Conservation (phyloP, 2,329 filamentous ascomycete species). For the Phyllosticta paracitricarpa region DNA sequence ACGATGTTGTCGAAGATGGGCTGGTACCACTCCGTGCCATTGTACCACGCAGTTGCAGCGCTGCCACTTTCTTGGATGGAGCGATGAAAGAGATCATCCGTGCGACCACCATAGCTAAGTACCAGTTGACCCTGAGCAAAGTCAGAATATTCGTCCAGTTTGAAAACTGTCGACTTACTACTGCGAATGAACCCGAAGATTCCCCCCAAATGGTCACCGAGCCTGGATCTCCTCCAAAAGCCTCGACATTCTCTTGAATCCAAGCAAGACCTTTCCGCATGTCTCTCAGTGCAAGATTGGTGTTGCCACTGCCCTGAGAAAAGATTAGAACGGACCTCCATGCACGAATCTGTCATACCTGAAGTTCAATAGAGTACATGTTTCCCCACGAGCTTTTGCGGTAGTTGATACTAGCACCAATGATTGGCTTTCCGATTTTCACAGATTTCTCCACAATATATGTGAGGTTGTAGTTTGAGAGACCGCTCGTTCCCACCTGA, state of each 20-base stretch:
- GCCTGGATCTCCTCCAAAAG: conserved; percentile 2
- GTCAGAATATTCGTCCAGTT: not conserved
- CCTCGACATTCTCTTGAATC: conserved; percentile 8
- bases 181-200: conserved; percentile 6
- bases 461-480: conserved; percentile 9
- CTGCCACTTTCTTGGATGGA: conserved; percentile 29
- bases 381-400: conserved; percentile 16
- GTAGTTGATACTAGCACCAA: conserved; percentile 36
- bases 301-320: not conserved
- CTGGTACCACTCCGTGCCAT: conserved; percentile 24
- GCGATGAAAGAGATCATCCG: conserved; percentile 26
- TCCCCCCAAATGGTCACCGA: conserved; percentile 9
- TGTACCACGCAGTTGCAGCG: conserved; percentile 30
- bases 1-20: conserved; percentile 19
- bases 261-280: conserved; percentile 5
- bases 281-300: conserved; percentile 5
- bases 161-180: not conserved
- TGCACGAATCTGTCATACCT: not conserved
- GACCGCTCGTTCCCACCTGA: conserved; percentile 5
- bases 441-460: conserved; percentile 23
- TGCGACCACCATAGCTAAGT: conserved; percentile 24
- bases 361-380: conserved; percentile 9
- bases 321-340: not conserved
- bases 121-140: conserved; percentile 21
- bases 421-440: conserved; percentile 21